A percentile compares a stretch with the other conserved stretches of the same genome.
Evolutionary conservation across 2,329 filamentous ascomycete species (phyloP).

Genomic region (Scytalidium sp.): DNA sequence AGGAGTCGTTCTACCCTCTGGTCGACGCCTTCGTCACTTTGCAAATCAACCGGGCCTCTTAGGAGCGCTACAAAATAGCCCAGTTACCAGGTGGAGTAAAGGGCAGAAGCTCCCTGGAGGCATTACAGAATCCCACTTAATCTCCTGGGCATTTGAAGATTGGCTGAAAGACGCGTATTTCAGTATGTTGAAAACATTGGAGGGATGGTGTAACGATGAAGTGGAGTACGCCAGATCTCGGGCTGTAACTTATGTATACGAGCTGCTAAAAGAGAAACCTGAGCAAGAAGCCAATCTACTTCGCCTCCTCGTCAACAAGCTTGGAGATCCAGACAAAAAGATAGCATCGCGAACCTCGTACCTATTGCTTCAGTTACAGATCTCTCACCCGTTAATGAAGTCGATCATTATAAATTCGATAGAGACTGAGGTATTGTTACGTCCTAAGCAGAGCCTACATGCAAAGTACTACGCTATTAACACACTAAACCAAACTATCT

Average conservation of each 20-base stretch:
- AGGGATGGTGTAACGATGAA: slow-evolving; percentile 92
- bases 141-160: slow-evolving; percentile 90
- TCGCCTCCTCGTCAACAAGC: slow-evolving; percentile 89
- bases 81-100: slow-evolving; percentile 57
- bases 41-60: slow-evolving; percentile 74
- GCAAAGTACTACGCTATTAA: slow-evolving; percentile 96
- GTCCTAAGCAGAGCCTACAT: slow-evolving; percentile 80
- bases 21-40: slow-evolving; percentile 80
- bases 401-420: slow-evolving; percentile 78
- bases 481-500: slow-evolving; percentile 92
- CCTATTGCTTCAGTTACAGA: slow-evolving; percentile 86
- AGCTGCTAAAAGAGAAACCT: slow-evolving; percentile 89
- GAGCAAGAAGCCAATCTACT: slow-evolving; percentile 96
- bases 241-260: slow-evolving; percentile 87
- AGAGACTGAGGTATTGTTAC: slow-evolving; percentile 83
- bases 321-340: slow-evolving; percentile 93
- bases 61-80: slow-evolving; percentile 62
- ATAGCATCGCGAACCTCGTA: slow-evolving; percentile 93
- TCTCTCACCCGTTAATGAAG: slow-evolving; percentile 92
- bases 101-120: slow-evolving; percentile 71
- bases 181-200: slow-evolving; percentile 85
- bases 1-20: slow-evolving; percentile 77
- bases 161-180: slow-evolving; percentile 96
- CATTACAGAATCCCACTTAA: slow-evolving; percentile 72
- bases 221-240: slow-evolving; percentile 88